Percentiles rank a stretch among this genome's conserved stretches.
Conservation (phyloP, 768 basidiomycete species). For the Gyrodon lividus region DNA sequence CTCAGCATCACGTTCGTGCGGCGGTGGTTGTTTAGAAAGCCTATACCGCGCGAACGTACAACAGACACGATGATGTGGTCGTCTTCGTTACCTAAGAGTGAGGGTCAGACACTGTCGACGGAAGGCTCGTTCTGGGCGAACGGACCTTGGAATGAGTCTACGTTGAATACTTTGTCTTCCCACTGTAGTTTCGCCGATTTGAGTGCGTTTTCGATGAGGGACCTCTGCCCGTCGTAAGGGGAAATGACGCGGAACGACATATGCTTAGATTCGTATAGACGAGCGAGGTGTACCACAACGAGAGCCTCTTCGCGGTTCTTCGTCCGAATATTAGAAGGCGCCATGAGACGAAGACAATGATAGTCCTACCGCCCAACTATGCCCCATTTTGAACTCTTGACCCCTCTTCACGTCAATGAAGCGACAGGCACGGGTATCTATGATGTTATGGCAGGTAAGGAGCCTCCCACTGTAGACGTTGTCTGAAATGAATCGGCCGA, state of each 20-base stretch:
- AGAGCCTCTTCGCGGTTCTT: slow-evolving; percentile 62
- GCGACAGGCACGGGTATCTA: slow-evolving; percentile 31
- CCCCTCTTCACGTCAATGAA: slow-evolving; percentile 42
- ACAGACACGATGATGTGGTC: slow-evolving; percentile 71
- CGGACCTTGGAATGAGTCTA: slow-evolving; percentile 79
- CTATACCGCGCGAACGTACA: slow-evolving; percentile 55
- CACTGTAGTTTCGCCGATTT: slow-evolving; percentile 46
- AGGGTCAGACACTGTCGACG: slow-evolving; percentile 13
- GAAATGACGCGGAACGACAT: slow-evolving; percentile 67
- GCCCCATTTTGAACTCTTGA: slow-evolving; percentile 22
- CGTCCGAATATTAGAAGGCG: slow-evolving; percentile 5
- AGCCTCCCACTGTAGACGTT: slow-evolving; percentile 61
- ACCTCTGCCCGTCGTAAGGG: slow-evolving; percentile 75
- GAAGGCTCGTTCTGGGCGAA: neutral
- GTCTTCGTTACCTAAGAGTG: slow-evolving; percentile 69
- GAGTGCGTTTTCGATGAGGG: slow-evolving; percentile 53
- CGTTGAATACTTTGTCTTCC: slow-evolving; percentile 70
- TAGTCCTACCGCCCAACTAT: slow-evolving; percentile 37
- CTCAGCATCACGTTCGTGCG: slow-evolving; percentile 87
- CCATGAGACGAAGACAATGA: neutral
- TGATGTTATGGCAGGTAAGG: slow-evolving; percentile 50
- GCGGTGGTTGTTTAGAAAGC: slow-evolving; percentile 62
- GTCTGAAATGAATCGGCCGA: slow-evolving; percentile 68
- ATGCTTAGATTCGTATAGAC: slow-evolving; percentile 43
- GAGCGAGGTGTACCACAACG: slow-evolving; percentile 53